A percentile compares a stretch with the other conserved stretches of the same genome.
Evolutionary conservation across 768 basidiomycete species (phyloP).

Genomic region (Lactifluus hygrophoroides): DNA sequence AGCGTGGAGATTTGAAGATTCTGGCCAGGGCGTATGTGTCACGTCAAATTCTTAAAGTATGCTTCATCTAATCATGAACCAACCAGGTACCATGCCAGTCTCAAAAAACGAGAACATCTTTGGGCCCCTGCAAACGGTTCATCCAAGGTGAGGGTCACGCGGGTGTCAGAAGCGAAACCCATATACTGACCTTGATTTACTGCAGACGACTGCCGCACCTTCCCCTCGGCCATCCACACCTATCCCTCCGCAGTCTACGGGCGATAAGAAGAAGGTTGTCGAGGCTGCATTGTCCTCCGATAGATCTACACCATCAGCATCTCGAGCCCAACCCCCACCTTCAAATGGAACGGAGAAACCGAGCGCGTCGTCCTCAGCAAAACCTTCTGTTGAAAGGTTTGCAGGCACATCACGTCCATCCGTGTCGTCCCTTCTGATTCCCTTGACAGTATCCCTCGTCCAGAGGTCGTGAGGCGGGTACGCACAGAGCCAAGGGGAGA

Average conservation of each 20-base stretch:
- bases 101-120: constrained; percentile 62
- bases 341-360: constrained; percentile 26
- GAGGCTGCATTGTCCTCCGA: constrained; percentile 22
- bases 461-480: constrained; percentile 68
- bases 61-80: constrained; percentile 8
- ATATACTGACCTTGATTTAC: neutral
- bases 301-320: constrained; percentile 40
- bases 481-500: constrained; percentile 32
- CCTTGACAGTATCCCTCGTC: constrained; percentile 53
- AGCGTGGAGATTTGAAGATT: constrained; percentile 78
- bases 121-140: constrained; percentile 35
- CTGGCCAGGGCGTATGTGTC: constrained; percentile 60
- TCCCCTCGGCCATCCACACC: constrained; percentile 14
- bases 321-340: constrained; percentile 42
- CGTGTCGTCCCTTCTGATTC: constrained; percentile 9
- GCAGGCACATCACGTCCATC: constrained; percentile 1
- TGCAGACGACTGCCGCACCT: constrained; percentile 10
- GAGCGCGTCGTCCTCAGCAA: constrained; percentile 34
- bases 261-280: constrained; percentile 23
- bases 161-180: neutral
- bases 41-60: neutral
- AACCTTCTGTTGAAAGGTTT: constrained; percentile 62
- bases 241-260: constrained; percentile 9
- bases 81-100: constrained; percentile 57
- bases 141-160: constrained; percentile 27